A percentile compares a stretch with the other conserved stretches of the same genome.
Conservation (phyloP, 306 rosid genomes). For the Carpinus fangiana region DNA sequence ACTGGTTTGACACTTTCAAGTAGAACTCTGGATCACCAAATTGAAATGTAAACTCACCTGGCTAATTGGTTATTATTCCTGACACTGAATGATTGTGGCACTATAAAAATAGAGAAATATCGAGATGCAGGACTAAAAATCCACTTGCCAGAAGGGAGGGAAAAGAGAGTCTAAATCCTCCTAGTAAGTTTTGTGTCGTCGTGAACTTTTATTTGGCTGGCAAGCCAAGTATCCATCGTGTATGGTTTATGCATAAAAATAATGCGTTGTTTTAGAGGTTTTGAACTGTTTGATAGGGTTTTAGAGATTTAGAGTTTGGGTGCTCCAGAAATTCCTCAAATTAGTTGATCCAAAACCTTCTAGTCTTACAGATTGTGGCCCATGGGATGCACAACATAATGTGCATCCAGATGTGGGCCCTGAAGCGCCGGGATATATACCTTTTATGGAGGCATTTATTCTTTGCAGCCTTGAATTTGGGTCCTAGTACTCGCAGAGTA, state of each 20-base stretch:
- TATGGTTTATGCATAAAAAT: neutral
- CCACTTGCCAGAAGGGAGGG: neutral
- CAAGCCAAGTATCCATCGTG: neutral
- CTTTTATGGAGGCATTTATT: neutral
- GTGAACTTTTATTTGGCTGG: neutral
- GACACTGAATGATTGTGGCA: neutral
- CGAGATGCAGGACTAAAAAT: neutral
- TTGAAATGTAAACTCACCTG: neutral
- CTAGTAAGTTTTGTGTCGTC: neutral
- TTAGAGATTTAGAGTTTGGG: neutral
- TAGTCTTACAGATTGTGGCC: neutral
- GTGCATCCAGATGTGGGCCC: neutral
- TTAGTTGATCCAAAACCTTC: neutral
- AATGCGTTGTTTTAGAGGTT: neutral
- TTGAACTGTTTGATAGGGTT: neutral
- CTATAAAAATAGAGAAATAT: neutral
- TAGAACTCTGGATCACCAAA: conserved; percentile 1
- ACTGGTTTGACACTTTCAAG: neutral
- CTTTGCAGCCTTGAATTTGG: neutral
- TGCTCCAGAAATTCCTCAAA: neutral
- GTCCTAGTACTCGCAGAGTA: neutral
- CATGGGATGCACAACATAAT: neutral
- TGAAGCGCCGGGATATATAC: neutral
- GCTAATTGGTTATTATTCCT: neutral
- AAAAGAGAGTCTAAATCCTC: neutral